These are phyloP conservation scores for Linum tenue DNA, from an alignment of 345 rosid species.

Conservation along the genomic window DNA sequence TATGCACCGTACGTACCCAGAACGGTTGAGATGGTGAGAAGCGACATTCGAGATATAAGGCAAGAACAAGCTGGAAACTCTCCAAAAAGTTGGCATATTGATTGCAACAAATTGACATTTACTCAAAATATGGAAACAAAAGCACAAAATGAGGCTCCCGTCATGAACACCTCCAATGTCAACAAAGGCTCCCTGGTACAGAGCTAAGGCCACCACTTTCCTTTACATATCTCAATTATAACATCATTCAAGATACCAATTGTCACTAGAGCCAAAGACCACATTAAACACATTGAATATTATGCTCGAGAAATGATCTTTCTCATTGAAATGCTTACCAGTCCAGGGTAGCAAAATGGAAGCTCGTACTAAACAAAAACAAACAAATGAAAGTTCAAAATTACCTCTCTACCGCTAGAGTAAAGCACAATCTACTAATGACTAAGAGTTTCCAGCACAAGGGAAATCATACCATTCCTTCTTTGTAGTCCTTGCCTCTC, in stretches of 20 bases:
- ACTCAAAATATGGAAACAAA: conserved; percentile 3
- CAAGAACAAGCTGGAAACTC: too few relatives aligned
- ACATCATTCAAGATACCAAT: conserved; percentile 12
- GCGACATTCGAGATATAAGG: too few relatives aligned
- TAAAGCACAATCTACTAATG: neutral
- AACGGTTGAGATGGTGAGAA: too few relatives aligned
- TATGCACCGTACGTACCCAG: too few relatives aligned
- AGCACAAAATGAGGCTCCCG: conserved; percentile 32
- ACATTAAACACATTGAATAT: neutral
- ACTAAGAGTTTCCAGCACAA: too few relatives aligned
- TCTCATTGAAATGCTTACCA: conserved; percentile 29
- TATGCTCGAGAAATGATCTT: conserved; percentile 7
- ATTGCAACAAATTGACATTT: neutral
- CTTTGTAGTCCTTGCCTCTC: conserved; percentile 85
- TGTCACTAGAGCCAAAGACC: neutral
- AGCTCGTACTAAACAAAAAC: conserved; percentile 62
- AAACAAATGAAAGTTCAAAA: neutral
- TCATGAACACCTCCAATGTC: conserved; percentile 94
- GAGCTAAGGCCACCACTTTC: conserved; percentile 69
- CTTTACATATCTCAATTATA: conserved; percentile 65
- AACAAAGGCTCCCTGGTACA: conserved; percentile 95
- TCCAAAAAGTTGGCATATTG: too few relatives aligned
- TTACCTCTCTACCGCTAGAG: neutral
- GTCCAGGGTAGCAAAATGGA: conserved; percentile 90
- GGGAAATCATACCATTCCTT: conserved; percentile 55